Percentiles rank a stretch among this genome's conserved stretches.
Evolutionary conservation across 1,284 basidiomycete genomes (phyloP).

Genomic region (Cerioporus squamosus): DNA sequence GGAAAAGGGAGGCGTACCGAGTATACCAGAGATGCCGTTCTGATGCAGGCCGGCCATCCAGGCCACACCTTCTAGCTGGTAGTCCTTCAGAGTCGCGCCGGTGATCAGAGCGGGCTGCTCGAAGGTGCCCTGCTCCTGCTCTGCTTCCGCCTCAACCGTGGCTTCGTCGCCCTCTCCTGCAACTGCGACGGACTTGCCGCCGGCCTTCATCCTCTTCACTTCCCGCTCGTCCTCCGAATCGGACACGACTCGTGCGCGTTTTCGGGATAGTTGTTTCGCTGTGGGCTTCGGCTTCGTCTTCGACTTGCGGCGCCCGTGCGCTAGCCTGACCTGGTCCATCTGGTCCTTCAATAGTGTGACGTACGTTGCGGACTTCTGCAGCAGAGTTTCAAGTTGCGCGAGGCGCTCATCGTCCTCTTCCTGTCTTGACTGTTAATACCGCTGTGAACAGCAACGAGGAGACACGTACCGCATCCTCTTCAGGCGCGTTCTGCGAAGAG

Average conservation of each 20-base stretch:
- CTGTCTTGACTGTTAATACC: neutral
- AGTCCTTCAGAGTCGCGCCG: conserved; percentile 85
- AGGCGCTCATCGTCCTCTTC: conserved; percentile 17
- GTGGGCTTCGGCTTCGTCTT: conserved; percentile 5
- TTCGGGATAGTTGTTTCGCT: conserved; percentile 21
- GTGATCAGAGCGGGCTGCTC: conserved; percentile 83
- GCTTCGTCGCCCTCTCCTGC: neutral
- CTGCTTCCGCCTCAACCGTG: conserved; percentile 29
- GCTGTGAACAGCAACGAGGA: neutral
- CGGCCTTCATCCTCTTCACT: conserved; percentile 33
- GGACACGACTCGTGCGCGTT: conserved; percentile 19
- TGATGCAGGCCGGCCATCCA: conserved; percentile 96
- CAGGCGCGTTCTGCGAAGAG: no score
- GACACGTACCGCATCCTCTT: neutral
- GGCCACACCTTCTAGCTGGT: conserved; percentile 94
- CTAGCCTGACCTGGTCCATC: conserved; percentile 56
- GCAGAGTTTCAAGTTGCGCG: conserved; percentile 55
- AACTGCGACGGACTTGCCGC: conserved; percentile 27
- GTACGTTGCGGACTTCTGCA: conserved; percentile 67
- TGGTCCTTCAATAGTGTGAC: conserved; percentile 61
- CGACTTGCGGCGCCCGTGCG: conserved; percentile 2
- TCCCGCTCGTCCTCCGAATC: conserved; percentile 25
- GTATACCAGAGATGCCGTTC: conserved; percentile 93
- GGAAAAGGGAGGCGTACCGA: conserved; percentile 55
- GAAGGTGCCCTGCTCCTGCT: conserved; percentile 39